phyloP scores from a whole-genome alignment of 1,284 basidiomycete genomes.

The Trichosporon asahii region DNA sequence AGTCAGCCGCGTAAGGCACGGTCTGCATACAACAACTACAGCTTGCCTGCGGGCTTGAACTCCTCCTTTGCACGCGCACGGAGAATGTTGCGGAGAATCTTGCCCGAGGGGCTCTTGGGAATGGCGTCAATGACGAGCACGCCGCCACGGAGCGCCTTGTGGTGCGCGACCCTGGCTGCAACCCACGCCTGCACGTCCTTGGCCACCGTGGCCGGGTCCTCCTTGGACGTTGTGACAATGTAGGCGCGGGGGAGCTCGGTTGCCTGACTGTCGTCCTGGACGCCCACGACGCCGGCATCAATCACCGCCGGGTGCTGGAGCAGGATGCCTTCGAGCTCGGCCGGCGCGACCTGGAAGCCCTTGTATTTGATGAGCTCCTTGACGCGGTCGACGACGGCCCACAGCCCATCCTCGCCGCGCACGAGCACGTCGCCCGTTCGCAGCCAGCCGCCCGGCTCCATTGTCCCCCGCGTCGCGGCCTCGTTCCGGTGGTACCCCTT shows the following conservation, averaged over 20 bases:
- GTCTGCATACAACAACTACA: not conserved
- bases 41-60: not conserved
- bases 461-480: conserved; percentile 13
- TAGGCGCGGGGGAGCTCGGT: conserved; percentile 49
- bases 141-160: conserved; percentile 55
- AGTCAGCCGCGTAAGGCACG: not conserved
- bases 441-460: conserved; percentile 61
- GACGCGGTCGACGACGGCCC: conserved; percentile 53
- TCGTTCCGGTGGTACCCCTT: conserved; percentile 16
- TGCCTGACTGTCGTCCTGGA: conserved; percentile 61
- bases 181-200: conserved; percentile 58
- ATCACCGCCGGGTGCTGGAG: conserved; percentile 67
- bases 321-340: conserved; percentile 72
- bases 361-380: conserved; percentile 81
- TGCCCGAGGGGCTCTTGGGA: conserved; percentile 50
- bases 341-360: conserved; percentile 67
- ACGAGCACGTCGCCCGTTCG: conserved; percentile 75
- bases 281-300: conserved; percentile 68
- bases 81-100: conserved; percentile 44
- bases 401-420: conserved; percentile 61
- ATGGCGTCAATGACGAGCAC: conserved; percentile 53
- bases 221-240: not conserved
- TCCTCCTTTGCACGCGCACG: conserved; percentile 28
- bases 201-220: conserved; percentile 42
- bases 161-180: conserved; percentile 55